phyloP scores from a whole-genome alignment of 805 yeast genomes.

The Saccharomycopsis fibuligera region DNA sequence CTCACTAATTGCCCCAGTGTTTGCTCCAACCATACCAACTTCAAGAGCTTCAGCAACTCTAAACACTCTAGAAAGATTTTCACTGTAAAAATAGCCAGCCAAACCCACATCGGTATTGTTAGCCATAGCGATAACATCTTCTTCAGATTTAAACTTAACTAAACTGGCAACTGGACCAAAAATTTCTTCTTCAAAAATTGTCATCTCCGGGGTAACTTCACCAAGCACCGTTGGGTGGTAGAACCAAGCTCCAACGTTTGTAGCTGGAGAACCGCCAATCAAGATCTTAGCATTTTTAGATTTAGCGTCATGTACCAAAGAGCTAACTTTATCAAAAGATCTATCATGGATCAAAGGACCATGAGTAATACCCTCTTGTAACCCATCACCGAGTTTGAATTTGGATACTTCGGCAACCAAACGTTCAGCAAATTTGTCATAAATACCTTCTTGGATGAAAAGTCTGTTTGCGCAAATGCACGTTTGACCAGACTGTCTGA shows the following conservation, averaged over 20 bases:
- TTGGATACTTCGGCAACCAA: slow-evolving; percentile 40
- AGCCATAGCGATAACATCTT: slow-evolving; percentile 56
- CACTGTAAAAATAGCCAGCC: slow-evolving; percentile 69
- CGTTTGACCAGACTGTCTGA: slow-evolving; percentile 75
- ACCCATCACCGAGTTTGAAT: slow-evolving; percentile 57
- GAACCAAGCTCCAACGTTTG: slow-evolving; percentile 55
- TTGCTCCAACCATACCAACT: slow-evolving; percentile 78
- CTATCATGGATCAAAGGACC: slow-evolving; percentile 68
- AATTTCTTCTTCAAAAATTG: slow-evolving; percentile 62
- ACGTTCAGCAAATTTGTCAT: slow-evolving; percentile 50
- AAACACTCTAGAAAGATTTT: slow-evolving; percentile 47
- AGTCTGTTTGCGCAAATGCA: slow-evolving; percentile 76
- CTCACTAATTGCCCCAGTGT: slow-evolving; percentile 58
- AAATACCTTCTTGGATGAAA: slow-evolving; percentile 57
- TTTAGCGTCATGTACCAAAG: slow-evolving; percentile 62
- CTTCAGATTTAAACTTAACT: slow-evolving; percentile 55
- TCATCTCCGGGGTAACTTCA: slow-evolving; percentile 52
- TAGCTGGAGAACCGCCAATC: slow-evolving; percentile 50
- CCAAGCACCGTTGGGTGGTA: slow-evolving; percentile 62
- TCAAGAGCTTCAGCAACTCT: slow-evolving; percentile 62
- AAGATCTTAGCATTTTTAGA: slow-evolving; percentile 58
- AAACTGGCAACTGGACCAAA: slow-evolving; percentile 78
- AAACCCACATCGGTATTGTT: slow-evolving; percentile 67
- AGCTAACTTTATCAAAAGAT: slow-evolving; percentile 54
- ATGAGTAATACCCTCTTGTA: slow-evolving; percentile 53